These are phyloP conservation scores for Inga leiocalycina DNA, from an alignment of 306 rosid species.

Conservation along the genomic window DNA sequence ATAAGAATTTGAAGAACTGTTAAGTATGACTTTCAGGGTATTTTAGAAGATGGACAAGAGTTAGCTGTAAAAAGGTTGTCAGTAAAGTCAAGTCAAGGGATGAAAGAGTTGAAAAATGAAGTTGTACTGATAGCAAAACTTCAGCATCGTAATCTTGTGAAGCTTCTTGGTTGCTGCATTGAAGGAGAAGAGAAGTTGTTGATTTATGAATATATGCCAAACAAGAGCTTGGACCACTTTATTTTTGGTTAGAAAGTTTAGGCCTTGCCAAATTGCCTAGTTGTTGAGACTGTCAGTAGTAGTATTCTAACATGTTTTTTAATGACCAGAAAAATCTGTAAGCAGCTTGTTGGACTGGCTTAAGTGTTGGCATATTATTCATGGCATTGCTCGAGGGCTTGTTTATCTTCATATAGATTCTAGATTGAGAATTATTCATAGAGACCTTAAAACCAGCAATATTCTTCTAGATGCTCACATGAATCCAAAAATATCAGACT, in stretches of 20 bases:
- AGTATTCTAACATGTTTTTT: conserved; percentile 7
- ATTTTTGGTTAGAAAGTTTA: conserved; percentile 34
- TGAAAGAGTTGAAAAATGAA: conserved; percentile 53
- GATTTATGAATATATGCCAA: conserved; percentile 61
- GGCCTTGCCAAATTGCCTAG: background rate
- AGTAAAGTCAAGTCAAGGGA: conserved; percentile 45
- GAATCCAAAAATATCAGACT: conserved; percentile 61
- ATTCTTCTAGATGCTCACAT: conserved; percentile 46
- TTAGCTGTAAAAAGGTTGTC: conserved; percentile 57
- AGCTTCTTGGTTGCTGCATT: conserved; percentile 54
- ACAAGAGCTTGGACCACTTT: conserved; percentile 37
- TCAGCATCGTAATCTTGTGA: conserved; percentile 56
- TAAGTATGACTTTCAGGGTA: conserved; percentile 13
- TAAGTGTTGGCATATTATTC: conserved; percentile 43
- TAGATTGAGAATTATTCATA: conserved; percentile 53
- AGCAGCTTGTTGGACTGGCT: conserved; percentile 41
- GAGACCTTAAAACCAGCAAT: conserved; percentile 58
- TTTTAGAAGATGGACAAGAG: conserved; percentile 31
- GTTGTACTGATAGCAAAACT: conserved; percentile 35
- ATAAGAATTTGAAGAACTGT: background rate
- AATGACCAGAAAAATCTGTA: conserved; percentile 32
- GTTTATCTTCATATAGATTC: conserved; percentile 60
- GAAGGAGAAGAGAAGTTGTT: conserved; percentile 42
- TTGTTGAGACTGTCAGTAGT: conserved; percentile 3
- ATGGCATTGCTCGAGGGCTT: conserved; percentile 48